A percentile compares a stretch with the other conserved stretches of the same genome.
phyloP scores from a whole-genome alignment of 2,329 filamentous ascomycete genomes.

The Colletotrichum navitas region DNA sequence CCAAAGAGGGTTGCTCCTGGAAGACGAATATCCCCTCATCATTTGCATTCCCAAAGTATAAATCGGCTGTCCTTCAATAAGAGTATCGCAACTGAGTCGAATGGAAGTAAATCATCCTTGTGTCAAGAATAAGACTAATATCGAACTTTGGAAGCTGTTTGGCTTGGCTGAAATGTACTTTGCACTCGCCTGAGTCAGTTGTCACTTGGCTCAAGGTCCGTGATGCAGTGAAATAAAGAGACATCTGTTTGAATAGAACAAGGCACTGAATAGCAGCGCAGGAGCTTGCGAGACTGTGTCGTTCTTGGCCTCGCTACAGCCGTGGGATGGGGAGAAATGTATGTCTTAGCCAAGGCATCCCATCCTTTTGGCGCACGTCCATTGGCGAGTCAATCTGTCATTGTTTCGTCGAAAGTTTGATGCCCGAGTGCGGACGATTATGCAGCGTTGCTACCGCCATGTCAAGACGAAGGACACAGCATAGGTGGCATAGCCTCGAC shows the following conservation, averaged over 20 bases:
- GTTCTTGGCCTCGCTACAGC: background rate
- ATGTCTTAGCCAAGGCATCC: background rate
- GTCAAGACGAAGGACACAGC: background rate
- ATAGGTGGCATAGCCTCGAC: background rate
- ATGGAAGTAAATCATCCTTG: background rate
- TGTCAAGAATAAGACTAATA: background rate
- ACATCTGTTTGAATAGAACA: background rate
- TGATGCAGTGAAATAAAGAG: background rate
- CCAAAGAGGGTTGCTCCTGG: background rate
- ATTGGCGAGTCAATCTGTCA: background rate
- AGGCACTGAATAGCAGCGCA: background rate
- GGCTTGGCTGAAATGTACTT: conserved; percentile 22
- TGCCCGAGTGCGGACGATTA: background rate
- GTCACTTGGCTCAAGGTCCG: conserved; percentile 19
- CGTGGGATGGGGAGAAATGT: background rate
- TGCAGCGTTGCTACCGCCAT: background rate
- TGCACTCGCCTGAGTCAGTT: conserved; percentile 25
- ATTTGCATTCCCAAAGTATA: background rate
- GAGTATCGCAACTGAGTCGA: background rate
- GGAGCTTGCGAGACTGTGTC: background rate
- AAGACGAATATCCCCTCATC: background rate
- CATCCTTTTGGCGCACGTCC: background rate
- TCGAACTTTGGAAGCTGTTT: background rate
- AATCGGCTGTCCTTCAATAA: background rate
- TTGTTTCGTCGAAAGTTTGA: conserved; percentile 1